Conservation (phyloP, 495 filamentous ascomycete species). For the Acidiella bohemica region DNA sequence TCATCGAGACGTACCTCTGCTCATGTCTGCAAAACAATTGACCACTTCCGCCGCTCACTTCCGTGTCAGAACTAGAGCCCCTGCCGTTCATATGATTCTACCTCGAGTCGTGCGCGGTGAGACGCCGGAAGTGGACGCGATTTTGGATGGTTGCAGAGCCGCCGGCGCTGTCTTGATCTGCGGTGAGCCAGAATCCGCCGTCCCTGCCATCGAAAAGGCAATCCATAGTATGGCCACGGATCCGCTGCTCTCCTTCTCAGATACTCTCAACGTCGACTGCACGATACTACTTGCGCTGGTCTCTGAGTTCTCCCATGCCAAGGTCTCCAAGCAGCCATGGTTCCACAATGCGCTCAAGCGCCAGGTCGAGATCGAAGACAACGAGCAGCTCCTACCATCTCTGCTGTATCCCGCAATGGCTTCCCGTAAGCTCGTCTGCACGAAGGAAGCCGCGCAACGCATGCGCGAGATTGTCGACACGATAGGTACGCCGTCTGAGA, state of each 20-base stretch:
- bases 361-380: constrained; percentile 53
- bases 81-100: constrained; percentile 47
- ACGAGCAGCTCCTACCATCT: constrained; percentile 44
- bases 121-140: constrained; percentile 39
- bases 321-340: constrained; percentile 32
- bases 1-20: constrained; percentile 29
- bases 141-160: constrained; percentile 44
- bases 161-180: constrained; percentile 42
- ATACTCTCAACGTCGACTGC: constrained; percentile 57
- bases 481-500: constrained; percentile 53
- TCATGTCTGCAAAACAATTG: constrained; percentile 44
- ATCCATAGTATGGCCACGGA: constrained; percentile 40
- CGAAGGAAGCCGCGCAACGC: constrained; percentile 44
- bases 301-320: constrained; percentile 54
- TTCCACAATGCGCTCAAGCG: constrained; percentile 44
- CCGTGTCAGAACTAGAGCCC: constrained; percentile 34
- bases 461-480: constrained; percentile 55
- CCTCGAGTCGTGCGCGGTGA: constrained; percentile 41
- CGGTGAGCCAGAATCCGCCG: constrained; percentile 13
- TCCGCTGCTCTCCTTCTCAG: constrained; percentile 41
- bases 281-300: constrained; percentile 57
- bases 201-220: constrained; percentile 22
- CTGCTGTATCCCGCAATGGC: constrained; percentile 52
- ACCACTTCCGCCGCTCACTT: constrained; percentile 39
- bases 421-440: constrained; percentile 43